Base-by-base conservation (phyloP, 345 rosid genomes). In the Dipteronia sinensis region DNA sequence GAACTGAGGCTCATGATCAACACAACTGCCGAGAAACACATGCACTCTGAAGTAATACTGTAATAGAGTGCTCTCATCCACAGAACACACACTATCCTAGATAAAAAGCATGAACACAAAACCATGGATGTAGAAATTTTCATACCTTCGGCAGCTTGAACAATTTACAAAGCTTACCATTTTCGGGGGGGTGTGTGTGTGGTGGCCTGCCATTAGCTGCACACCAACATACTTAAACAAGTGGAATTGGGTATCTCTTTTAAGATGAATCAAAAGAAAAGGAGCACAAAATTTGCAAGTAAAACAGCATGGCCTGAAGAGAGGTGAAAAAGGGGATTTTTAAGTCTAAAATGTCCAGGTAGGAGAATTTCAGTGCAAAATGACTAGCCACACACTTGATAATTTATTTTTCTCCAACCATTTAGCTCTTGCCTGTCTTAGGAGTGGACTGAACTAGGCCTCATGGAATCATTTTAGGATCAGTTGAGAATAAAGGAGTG, bases 121-220 rank as follows among this genome's bases (percentile, higher is more conserved):
- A 17, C 62, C 20, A 56, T 8, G 23, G 10, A 56, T 7, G 46
- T 2, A 42, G 46, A 42, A n/a, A 42, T 42, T 42, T 42, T 56
- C 10, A 56, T 2, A 0, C n/a, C n/a, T 47, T 11, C 8, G 47
- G 10, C 40, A 74, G 55, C 29, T 16, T 55, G 23, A 58, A 64
- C 69, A 77, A 73, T 9, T 71, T 72, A 55, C 67, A 59, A 80
- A 70, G 73, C 82, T 83, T 85, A 86, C 98, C 98, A 77, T 85
- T 94, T 84, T 92, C 98, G 44, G 99, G 95, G 69, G 94, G 97
- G 67, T 7, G 91, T 79, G n/a, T n/a, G n/a, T n/a, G n/a, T n/a
- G n/a, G n/a, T 3, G 94, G 90, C 89, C 98, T 89, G 77, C 86
- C 91, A 88, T 82, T 88, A 74, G 94, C 98, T 94, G 86, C 85